Conservation (phyloP, 306 rosid genomes). For the Cucurbita maxima region DNA sequence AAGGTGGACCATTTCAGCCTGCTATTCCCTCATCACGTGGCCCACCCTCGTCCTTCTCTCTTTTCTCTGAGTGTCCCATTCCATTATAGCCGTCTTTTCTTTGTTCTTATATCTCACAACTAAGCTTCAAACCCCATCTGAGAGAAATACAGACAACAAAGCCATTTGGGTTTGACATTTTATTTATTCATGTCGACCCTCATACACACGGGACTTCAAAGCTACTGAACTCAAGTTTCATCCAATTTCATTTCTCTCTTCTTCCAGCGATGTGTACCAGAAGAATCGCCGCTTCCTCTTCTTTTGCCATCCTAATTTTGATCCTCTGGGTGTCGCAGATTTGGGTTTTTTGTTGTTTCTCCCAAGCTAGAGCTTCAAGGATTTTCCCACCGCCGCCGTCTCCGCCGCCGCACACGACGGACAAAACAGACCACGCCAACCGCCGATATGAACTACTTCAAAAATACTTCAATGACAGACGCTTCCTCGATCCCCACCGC, state of each 20-base stretch:
- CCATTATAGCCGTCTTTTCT: slow-evolving; percentile 41
- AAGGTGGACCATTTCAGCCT: background rate
- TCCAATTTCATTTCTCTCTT: background rate
- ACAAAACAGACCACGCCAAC: background rate
- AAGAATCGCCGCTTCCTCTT: background rate
- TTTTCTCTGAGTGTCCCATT: slow-evolving; percentile 4
- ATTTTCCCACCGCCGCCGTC: background rate
- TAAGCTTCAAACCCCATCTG: background rate
- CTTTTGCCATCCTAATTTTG: background rate
- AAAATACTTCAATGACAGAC: slow-evolving; percentile 37
- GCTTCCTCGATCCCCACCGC: slow-evolving; percentile 16
- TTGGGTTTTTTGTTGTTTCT: slow-evolving; percentile 35
- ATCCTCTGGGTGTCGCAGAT: slow-evolving; percentile 28
- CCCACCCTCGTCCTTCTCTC: slow-evolving; percentile 4
- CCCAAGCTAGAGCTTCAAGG: slow-evolving; percentile 43
- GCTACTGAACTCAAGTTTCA: background rate
- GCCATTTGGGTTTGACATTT: background rate
- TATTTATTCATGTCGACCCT: background rate
- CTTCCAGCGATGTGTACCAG: background rate
- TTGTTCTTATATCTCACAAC: slow-evolving; percentile 16
- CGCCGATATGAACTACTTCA: slow-evolving; percentile 29
- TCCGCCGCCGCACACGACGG: background rate
- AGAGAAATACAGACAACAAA: background rate
- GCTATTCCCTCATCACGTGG: slow-evolving; percentile 3
- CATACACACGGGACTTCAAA: background rate